Evolutionary conservation across 768 basidiomycete genomes (phyloP).

Genomic region (Fomitopsis serialis): DNA sequence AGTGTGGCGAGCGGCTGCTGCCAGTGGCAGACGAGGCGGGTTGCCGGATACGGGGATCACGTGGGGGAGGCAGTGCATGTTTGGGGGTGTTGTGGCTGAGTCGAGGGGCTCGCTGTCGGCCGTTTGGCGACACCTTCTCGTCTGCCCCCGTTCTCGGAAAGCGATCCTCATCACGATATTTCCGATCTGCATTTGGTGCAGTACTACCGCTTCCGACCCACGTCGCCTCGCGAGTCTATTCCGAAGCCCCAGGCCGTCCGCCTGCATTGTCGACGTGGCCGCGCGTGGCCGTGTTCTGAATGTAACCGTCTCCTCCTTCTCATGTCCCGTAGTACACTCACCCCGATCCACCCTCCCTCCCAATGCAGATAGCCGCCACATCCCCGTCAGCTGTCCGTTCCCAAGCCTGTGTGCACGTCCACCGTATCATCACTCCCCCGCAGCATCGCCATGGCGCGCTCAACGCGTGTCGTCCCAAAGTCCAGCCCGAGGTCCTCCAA

Average conservation of each 20-base stretch:
- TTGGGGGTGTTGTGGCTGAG: background rate
- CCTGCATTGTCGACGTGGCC: background rate
- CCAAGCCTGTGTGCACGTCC: background rate
- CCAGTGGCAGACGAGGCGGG: too few relatives aligned
- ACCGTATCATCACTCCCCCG: background rate
- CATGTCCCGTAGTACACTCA: constrained; percentile 1
- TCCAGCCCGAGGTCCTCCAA: background rate
- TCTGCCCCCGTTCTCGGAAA: constrained; percentile 2
- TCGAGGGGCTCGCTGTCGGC: background rate
- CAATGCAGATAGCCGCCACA: background rate
- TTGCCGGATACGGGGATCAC: too few relatives aligned
- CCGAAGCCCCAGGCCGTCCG: background rate
- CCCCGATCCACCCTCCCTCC: background rate
- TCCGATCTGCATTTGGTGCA: constrained; percentile 8
- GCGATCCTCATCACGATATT: constrained; percentile 12
- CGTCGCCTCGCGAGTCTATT: constrained; percentile 2
- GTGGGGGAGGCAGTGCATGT: background rate
- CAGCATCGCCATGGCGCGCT: background rate
- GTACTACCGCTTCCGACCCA: constrained; percentile 3
- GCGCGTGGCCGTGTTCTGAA: background rate
- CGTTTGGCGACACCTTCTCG: background rate
- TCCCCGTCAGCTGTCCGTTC: background rate
- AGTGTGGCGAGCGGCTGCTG: too few relatives aligned
- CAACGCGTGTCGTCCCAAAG: background rate
- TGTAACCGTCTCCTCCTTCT: constrained; percentile 5